Evolutionary conservation across 2,329 filamentous ascomycete genomes (phyloP), one percentile per base, ranked within the genome.

Genomic region (Cordyceps fumosorosea): DNA sequence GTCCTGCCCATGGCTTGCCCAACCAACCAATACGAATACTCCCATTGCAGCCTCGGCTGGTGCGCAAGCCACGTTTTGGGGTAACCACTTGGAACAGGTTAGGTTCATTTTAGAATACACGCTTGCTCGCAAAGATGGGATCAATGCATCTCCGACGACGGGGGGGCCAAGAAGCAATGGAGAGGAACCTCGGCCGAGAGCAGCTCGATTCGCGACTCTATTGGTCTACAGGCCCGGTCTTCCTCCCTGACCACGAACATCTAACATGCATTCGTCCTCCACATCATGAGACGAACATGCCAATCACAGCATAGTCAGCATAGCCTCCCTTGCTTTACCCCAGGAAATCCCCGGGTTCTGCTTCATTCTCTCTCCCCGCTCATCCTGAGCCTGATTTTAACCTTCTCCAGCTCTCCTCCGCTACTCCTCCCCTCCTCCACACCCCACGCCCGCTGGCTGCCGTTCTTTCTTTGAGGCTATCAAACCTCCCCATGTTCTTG

Each of bases 161-260:
- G 48, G 50, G n/a, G 45, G 8, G 11, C 24, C n/a, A 40, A 18
- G 20, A 52, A 20, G 10, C 40, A 11, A n/a, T 14, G 29, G 24
- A 44, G 12, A 52, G 29, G 20, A 58, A 50, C 48, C 57, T 60
- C 57, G 57, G 57, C 57, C 57, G 57, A 53, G 57, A 60, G 40
- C 11, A 32, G 37, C 7, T 22, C 37, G 24, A 53, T 2, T 37
- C 53, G 50, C 37, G 12, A 45, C 14, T 7, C 26, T 24, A 60
- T 60, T 60, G 57, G 57, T 53, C 57, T 8, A 32, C 7, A 54
- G 18, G n/a, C 34, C 22, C 7, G 5, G 29, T 32, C 11, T 14
- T 37, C 24, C 18, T 1, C 48, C 11, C 34, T 42, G 32, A 8
- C 45, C 20, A 37, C 24, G n/a, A n/a, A n/a, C 29, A 29, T 29